phyloP scores from a whole-genome alignment of 2,329 filamentous ascomycete species.

The Paraphaeosphaeria sporulosa region DNA sequence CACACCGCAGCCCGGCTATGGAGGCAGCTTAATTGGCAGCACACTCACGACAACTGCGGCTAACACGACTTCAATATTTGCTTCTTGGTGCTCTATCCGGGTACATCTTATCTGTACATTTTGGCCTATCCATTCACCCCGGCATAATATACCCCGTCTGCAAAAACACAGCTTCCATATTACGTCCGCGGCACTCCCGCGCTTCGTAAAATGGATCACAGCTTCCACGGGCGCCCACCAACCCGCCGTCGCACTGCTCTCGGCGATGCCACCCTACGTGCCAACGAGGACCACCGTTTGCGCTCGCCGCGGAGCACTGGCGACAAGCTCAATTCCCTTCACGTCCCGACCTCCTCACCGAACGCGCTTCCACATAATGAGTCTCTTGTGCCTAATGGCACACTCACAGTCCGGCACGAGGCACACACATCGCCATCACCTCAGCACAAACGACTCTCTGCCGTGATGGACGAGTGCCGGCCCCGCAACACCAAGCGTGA shows the following conservation, averaged over 20 bases:
- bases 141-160: conserved; percentile 19
- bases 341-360: conserved; percentile 26
- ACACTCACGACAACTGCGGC: conserved; percentile 22
- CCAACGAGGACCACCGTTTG: conserved; percentile 34
- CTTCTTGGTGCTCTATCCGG: conserved; percentile 26
- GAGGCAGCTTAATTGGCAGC: conserved; percentile 17
- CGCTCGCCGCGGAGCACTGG: conserved; percentile 24
- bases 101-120: conserved; percentile 36
- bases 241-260: conserved; percentile 41
- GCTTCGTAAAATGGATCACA: conserved; percentile 39
- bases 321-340: conserved; percentile 30
- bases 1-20: conserved; percentile 30
- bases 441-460: conserved; percentile 63
- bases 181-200: conserved; percentile 17
- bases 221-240: conserved; percentile 38
- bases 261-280: conserved; percentile 43
- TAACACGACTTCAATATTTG: conserved; percentile 25
- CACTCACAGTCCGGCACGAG: conserved; percentile 50
- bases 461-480: conserved; percentile 56
- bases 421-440: conserved; percentile 31
- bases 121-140: conserved; percentile 25
- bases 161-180: conserved; percentile 15
- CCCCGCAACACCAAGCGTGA: conserved; percentile 58
- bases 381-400: conserved; percentile 54
- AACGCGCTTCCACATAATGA: conserved; percentile 53